Conservation (phyloP, 257 asterid genomes). For the Nicotiana tomentosiformis region DNA sequence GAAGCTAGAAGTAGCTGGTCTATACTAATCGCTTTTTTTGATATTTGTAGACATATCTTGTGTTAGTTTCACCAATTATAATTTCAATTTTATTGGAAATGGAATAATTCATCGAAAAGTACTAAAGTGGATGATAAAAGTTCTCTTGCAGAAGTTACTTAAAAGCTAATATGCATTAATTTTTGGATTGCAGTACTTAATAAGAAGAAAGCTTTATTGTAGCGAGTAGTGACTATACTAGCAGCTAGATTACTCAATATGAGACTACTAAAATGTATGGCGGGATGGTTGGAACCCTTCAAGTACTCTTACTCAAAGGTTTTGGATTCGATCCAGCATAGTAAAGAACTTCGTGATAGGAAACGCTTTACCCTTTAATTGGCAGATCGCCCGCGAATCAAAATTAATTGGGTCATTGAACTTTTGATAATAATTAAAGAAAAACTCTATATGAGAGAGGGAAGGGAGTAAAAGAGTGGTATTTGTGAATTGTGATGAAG, state of each 20-base stretch:
- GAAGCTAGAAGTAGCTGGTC: background rate
- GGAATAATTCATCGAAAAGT: background rate
- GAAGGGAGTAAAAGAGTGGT: background rate
- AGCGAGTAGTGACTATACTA: background rate
- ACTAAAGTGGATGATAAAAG: background rate
- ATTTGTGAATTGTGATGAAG: background rate
- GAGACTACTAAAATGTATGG: background rate
- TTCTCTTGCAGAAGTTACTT: too few relatives aligned
- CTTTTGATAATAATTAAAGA: too few relatives aligned
- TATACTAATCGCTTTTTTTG: background rate
- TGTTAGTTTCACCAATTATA: background rate
- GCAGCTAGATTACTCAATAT: background rate
- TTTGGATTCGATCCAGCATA: rapidly evolving
- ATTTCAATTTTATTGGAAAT: too few relatives aligned
- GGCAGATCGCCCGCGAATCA: too few relatives aligned
- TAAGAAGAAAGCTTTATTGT: background rate
- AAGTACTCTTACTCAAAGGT: background rate
- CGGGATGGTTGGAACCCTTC: background rate
- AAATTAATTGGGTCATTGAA: too few relatives aligned
- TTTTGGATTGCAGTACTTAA: background rate
- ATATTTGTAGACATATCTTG: background rate
- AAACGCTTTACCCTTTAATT: background rate
- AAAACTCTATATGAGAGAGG: background rate
- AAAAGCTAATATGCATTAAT: background rate
- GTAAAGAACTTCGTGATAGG: background rate